Base-by-base conservation (phyloP, 176 grass and related monocot species). In the Rhipidocladum racemiflorum region DNA sequence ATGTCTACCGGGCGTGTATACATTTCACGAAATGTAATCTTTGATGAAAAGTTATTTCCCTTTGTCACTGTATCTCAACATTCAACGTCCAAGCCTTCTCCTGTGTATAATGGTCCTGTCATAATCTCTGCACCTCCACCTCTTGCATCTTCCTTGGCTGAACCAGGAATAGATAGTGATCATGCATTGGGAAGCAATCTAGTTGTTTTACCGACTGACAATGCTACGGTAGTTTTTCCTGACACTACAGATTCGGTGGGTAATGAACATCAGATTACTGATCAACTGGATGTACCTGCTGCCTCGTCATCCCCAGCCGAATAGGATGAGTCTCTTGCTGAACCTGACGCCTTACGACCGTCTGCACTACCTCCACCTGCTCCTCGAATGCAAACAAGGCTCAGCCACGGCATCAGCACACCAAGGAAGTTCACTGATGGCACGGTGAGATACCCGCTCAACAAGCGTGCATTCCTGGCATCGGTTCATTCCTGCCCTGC, bases 11-110 rank as follows among this genome's bases (percentile, higher is more conserved):
- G 30, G 0, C 30, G 16, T 1, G 7, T 29, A 2, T 30, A 62
- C 0, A 30, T 62, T 0, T 62, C 60, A 6, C 4, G 13, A 6
- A 30, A 65, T 35, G 61, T 65, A 3, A 2, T 65, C 0, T 65
- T 65, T 9, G 6, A 36, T 18, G 61, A 65, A 0, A 34, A 65
- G 0, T 0, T 34, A 0, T 65, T 65, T 2, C 61, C 61, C 6
- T 20, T 65, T 2, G 11, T 13, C 13, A 29, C 27, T 15, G 5
- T 6, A 2, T 2, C 59, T 0, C 25, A 14, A 61, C 3, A 1
- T 0, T 13, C 56, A 1, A 0, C 9, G 13, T 1, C 1, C 0
- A 3, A 27, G 3, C n/a, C n/a, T 11, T 0, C 1, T 4, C 0
- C 55, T 10, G 3, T n/a, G 51, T 9, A 0, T 0, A 2, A 59